Evolutionary conservation across 106 monocot genomes (phyloP), one percentile per base, ranked within the genome.

Genomic region (Amphibolis antarctica): DNA sequence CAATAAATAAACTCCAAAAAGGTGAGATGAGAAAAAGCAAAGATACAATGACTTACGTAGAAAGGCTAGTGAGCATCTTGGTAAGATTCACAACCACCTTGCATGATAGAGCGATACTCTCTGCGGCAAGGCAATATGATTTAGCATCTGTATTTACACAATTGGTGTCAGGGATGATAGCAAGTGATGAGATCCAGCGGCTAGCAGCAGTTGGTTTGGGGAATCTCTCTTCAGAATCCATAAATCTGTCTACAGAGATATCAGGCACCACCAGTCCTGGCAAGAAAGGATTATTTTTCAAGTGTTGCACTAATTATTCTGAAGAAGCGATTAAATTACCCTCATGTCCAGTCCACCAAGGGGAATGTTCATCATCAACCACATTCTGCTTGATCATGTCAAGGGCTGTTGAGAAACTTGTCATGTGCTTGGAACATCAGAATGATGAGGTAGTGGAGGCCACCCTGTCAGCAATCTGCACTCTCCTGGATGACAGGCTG

Each of bases 371-470:
- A 0, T 28, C 51, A 5, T 54, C 71, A 5, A 60, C 21, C 25
- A 83, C 80, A 42, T 88, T 88, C 75, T 88, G 87, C 63, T 29
- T 88, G 28, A 9, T 83, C 21, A 78, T 81, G 51, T 49, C 83
- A 23, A 44, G 53, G 10, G 75, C 87, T 1, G 62, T 78, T 21
- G 80, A 78, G 64, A 66, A 62, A 52, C 80, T 88, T 11, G 45
- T 83, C 20, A 62, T 64, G 11, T 75, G 80, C 69, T 36, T 88
- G 27, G 77, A 81, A 55, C 60, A 68, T 51, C 72, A 81, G 68
- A 83, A 68, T 13, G 61, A 23, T 15, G 59, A 29, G 28, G 87
- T 81, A 29, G 75, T 81, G 51, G 83, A 73, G 55, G 83, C 83
- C 12, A 77, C 83, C 27, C 57, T 88, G 59, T 62, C 74, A 15